Evolutionary conservation across 2,329 filamentous ascomycete species (phyloP), one percentile per base, ranked within the genome.

Genomic region (Epichloe gansuensis): DNA sequence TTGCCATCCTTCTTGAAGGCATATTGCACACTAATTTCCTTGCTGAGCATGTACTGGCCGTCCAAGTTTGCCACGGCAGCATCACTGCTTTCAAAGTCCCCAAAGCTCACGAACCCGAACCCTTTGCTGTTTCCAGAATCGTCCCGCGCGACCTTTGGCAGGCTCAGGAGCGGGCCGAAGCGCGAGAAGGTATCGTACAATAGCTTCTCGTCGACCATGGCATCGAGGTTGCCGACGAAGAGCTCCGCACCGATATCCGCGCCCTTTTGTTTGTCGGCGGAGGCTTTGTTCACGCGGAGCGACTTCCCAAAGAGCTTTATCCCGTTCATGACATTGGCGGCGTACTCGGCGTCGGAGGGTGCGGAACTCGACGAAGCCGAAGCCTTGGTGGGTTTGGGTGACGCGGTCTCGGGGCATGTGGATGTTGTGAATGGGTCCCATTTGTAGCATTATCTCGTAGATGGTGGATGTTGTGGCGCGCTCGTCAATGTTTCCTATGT

Each of bases 1-100:
- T 95, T 95, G 60, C 93, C 93, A 64, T 98, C 93, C 72, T 97
- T 97, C 77, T 98, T 98, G 79, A 95, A 97, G 41, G 93, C 93
- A 69, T 97, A 98, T 70, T 97, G 91, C 45, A 98, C 93, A 3
- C 86, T 88, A 61, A 97, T 86, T 69, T 95, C 88, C 73, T 95
- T 95, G 75, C 93, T 95, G 76, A 95, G 91, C 55, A 98, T 81
- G 69, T 93, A 97, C 72, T 97, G 91, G 50, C 89, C 89, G 67
- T 95, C 87, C 86, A 98, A 91, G 67, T 91, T 93, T 59, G 83
- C 79, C 57, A 95, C 88, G 43, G 93, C 91, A 56, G 88, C 85
- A 64, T 98, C 93, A 11, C 89, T 93, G 60, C 89, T 86, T 64
- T 97, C 93, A 66, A 98, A 98, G 64, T 88, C 86, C 66, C 84